Conservation (phyloP, 73 alveolate species). For the Paramecium sexaurelia region DNA sequence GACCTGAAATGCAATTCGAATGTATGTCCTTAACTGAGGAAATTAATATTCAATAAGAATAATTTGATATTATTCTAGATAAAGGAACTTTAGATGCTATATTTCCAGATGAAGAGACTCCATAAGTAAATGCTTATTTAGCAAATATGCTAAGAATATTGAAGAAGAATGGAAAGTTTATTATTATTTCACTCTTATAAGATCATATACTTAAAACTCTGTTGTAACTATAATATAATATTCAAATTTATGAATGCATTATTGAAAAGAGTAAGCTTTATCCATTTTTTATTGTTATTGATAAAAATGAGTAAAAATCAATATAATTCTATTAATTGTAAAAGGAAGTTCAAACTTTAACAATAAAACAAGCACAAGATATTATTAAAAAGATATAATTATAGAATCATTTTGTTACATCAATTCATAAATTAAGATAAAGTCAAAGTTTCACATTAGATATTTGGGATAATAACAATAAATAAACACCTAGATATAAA, state of each 20-base stretch:
- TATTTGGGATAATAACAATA: slow-evolving; percentile 59
- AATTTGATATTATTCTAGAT: slow-evolving; percentile 57
- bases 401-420: slow-evolving; percentile 54
- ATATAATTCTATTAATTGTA: not conserved
- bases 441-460: slow-evolving; percentile 56
- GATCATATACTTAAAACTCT: slow-evolving; percentile 49
- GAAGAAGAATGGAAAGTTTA: slow-evolving; percentile 37
- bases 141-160: slow-evolving; percentile 49
- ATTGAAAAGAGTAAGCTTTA: slow-evolving; percentile 60
- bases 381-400: slow-evolving; percentile 44
- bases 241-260: slow-evolving; percentile 47
- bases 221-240: not conserved
- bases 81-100: slow-evolving; percentile 69
- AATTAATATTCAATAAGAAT: slow-evolving; percentile 1
- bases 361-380: slow-evolving; percentile 39
- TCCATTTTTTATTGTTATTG: slow-evolving; percentile 63
- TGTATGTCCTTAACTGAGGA: slow-evolving; percentile 33
- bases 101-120: slow-evolving; percentile 60
- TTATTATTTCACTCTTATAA: slow-evolving; percentile 43
- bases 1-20: slow-evolving; percentile 59
- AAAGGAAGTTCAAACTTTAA: not conserved
- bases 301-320: slow-evolving; percentile 27
- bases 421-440: slow-evolving; percentile 44
- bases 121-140: slow-evolving; percentile 30
- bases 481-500: slow-evolving; percentile 52